These are phyloP conservation scores for Penicillium vulpinum DNA, from an alignment of 2,329 filamentous ascomycete species.

Conservation along the genomic window DNA sequence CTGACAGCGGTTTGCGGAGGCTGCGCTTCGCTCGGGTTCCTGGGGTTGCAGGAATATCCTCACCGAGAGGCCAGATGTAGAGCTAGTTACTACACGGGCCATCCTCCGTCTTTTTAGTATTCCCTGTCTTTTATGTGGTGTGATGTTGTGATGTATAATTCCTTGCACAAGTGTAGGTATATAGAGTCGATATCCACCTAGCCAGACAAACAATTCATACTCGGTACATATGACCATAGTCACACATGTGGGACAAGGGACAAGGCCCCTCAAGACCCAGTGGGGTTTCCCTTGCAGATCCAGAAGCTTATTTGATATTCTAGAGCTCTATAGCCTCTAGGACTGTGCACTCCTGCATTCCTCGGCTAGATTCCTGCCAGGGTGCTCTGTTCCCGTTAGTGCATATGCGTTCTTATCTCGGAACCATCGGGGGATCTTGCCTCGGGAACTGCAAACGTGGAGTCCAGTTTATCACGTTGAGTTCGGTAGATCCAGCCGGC, in stretches of 20 bases:
- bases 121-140: not conserved
- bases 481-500: not conserved
- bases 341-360: not conserved
- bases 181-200: not conserved
- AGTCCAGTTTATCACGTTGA: too few species aligned
- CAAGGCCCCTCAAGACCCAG: not conserved
- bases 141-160: not conserved
- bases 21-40: not conserved
- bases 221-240: not conserved
- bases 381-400: not conserved
- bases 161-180: not conserved
- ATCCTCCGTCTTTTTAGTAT: not conserved
- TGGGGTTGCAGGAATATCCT: not conserved
- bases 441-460: not conserved
- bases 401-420: conserved; percentile 4
- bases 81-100: not conserved
- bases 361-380: not conserved
- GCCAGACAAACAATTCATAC: not conserved
- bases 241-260: not conserved
- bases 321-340: not conserved
- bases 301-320: conserved; percentile 9
- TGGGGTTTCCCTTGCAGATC: conserved; percentile 1
- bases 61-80: conserved; percentile 7
- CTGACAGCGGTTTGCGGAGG: not conserved
- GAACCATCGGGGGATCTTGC: too few species aligned